Evolutionary conservation across 1,139 yeast species (phyloP), one percentile per base, ranked within the genome.

Genomic region (Debaryomyces sp.): DNA sequence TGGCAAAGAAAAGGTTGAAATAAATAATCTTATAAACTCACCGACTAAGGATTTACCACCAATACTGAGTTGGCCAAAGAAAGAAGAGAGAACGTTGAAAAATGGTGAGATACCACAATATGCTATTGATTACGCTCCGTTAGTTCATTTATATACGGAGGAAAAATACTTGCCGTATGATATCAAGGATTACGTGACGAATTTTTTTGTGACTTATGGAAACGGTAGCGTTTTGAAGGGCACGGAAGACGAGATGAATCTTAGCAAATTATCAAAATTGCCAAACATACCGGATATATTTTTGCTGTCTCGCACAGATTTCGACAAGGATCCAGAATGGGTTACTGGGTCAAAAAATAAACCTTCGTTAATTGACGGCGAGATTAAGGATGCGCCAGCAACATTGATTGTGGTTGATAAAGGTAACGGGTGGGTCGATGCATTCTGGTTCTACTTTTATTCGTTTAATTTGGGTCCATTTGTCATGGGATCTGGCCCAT

Each of bases 401-500:
- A 78, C 86, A 0, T 68, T 92, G 43, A 78, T 92, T 27, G 92
- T 89, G 1, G 94, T 89, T 0, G 97, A 92, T 63, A 91, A 91
- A 62, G 97, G 96, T 0, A 87, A 89, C 55, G 97, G 96, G 3
- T 86, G 95, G 82, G 83, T 87, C 0, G 99, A 94, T 65, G 91
- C 97, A 0, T 94, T 81, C 63, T 94, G 98, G 98, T 94, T 94
- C 66, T 92, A 89, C 66, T 94, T 94, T 62, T 94, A 94, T 63
- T 88, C 96, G 1, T 94, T 92, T 71, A 94, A 94, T 62, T 73
- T 89, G 57, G 99, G 99, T 0, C 98, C 99, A 0, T 94, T 85
- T 68, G 97, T 94, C 12, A 92, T 92, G 97, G 98, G 98, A 3
- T 81, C 83, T 36, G 99, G 99, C 0, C 99, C 99, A 0, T 94